Base-by-base conservation (phyloP, 2,329 filamentous ascomycete genomes). In the Xylaria sp. region DNA sequence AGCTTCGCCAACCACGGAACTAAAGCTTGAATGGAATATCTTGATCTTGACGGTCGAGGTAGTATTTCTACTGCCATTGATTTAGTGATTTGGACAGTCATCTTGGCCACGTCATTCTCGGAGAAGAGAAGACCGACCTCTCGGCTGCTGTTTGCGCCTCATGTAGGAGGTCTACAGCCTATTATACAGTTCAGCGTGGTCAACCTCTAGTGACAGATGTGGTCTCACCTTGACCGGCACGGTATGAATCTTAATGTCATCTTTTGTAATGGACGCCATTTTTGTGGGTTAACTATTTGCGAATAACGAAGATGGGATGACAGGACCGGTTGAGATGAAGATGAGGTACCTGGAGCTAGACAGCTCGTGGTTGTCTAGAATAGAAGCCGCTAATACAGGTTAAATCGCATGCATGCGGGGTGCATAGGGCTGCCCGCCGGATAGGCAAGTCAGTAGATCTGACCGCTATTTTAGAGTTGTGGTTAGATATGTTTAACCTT, bases 1-100 rank as follows among this genome's bases (percentile, higher is more conserved):
- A 0, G 69, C 76, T 3, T 72, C 42, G 8, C 81, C 81, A 45
- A 80, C 73, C 4, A 85, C 61, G 0, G 67, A 64, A n/a, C 50
- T 61, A 61, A 85, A 80, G n/a, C 72, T 72, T 2, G 75, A 58
- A 48, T 82, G 76, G 65, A 85, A 82, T 61, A 79, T 76, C 1
- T 78, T 74, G 50, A 79, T 76, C 1, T 78, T 74, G 48, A 85
- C 71, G 5, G 63, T 19, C 17, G 58, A 42, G 9, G 39, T 19
- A 11, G 7, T 21, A 21, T 64, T 67, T 36, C 39, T 55, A 14
- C 64, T 59, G 8, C 50, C 19, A 61, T 51, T 48, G 17, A 57
- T 21, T 56, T 30, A 57, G 45, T 48, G 4, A 64, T 42, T 36
- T 53, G 14, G 14, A 47, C 30, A 57, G 11, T 45, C 34, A 47